A percentile compares a stretch with the other conserved stretches of the same genome.
Conservation (phyloP, 2,329 filamentous ascomycete genomes). For the Aspergillus bombycis region DNA sequence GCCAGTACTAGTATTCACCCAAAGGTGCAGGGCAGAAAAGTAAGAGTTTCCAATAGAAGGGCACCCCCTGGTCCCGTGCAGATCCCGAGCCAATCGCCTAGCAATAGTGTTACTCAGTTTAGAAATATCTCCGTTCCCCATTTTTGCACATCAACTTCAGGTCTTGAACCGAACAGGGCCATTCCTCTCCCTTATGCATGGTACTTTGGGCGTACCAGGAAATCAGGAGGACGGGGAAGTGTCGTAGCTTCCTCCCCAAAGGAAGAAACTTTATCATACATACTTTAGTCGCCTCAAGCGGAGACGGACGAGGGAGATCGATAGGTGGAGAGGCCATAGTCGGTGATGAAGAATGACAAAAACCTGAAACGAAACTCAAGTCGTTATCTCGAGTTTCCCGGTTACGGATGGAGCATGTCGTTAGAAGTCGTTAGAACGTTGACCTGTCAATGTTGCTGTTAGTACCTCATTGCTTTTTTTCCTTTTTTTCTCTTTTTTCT, state of each 20-base stretch:
- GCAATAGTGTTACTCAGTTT: slow-evolving; percentile 7
- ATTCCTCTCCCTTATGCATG: slow-evolving; percentile 10
- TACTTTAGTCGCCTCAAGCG: background rate
- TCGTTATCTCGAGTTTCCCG: background rate
- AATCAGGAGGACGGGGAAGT: background rate
- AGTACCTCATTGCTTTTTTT: background rate
- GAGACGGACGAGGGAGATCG: background rate
- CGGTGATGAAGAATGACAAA: background rate
- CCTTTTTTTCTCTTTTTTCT: background rate
- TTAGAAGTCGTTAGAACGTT: slow-evolving; percentile 1
- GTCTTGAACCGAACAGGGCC: background rate
- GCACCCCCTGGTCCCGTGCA: background rate
- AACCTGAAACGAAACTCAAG: background rate
- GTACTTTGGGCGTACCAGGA: slow-evolving; percentile 17
- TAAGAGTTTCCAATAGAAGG: slow-evolving; percentile 2
- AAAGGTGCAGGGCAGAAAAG: background rate
- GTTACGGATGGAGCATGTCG: background rate
- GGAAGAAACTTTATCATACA: slow-evolving; percentile 2
- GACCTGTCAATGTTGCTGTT: slow-evolving; percentile 1
- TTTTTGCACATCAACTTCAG: background rate
- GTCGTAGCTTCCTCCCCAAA: background rate
- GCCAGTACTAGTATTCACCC: no score
- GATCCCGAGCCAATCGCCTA: background rate
- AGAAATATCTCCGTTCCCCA: slow-evolving; percentile 20
- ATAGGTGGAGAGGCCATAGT: background rate